Evolutionary conservation across 1,139 yeast species (phyloP).

Genomic region (Hemisphaericaspora xylofermentans): DNA sequence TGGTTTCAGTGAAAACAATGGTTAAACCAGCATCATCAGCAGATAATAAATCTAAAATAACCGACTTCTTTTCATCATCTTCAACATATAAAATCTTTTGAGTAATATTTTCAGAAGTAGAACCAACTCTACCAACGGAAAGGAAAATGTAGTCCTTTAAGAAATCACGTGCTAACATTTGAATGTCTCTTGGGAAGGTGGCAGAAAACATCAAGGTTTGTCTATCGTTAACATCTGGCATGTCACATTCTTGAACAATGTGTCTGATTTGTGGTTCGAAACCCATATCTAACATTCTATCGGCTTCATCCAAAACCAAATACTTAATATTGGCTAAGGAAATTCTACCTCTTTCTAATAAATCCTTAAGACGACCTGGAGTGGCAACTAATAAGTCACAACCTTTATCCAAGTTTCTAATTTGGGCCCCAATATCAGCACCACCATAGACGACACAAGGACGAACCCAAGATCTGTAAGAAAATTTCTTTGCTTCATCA

Average conservation of each 20-base stretch:
- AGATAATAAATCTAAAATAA: conserved; percentile 79
- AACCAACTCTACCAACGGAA: conserved; percentile 97
- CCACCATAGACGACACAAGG: conserved; percentile 99
- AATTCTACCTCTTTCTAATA: conserved; percentile 91
- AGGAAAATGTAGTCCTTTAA: conserved; percentile 92
- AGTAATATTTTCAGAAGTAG: conserved; percentile 95
- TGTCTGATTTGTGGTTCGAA: conserved; percentile 99
- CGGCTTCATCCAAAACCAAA: conserved; percentile 97
- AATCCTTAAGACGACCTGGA: conserved; percentile 97
- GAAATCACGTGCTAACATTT: conserved; percentile 95
- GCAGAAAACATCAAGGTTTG: conserved; percentile 99
- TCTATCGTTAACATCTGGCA: conserved; percentile 89
- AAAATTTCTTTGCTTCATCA: conserved; percentile 93
- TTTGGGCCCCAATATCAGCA: conserved; percentile 87
- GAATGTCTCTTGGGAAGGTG: conserved; percentile 97
- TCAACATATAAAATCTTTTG: conserved; percentile 92
- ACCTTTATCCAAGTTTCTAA: conserved; percentile 87
- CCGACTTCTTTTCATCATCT: conserved; percentile 91
- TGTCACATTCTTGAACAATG: conserved; percentile 95
- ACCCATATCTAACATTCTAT: conserved; percentile 99
- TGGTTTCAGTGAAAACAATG: conserved; percentile 94
- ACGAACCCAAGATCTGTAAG: conserved; percentile 98
- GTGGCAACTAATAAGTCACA: conserved; percentile 96
- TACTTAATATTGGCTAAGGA: conserved; percentile 88
- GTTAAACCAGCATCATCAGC: conserved; percentile 84